Percentiles rank a stretch among this genome's conserved stretches.
Evolutionary conservation across 306 rosid genomes (phyloP).

Genomic region (Casuarina glauca): DNA sequence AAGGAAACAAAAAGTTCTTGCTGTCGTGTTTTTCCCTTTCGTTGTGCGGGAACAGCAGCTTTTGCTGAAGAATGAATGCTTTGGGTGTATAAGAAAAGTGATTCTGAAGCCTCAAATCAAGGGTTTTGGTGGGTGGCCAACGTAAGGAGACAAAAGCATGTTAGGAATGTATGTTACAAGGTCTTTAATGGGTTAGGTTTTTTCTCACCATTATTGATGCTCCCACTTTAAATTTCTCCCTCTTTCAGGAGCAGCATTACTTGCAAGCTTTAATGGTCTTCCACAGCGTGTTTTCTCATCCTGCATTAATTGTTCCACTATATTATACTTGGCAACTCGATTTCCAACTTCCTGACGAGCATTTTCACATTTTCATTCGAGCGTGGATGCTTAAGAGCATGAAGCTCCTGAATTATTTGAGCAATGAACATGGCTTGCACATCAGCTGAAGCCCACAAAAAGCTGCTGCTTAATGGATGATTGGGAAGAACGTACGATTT

Average conservation of each 20-base stretch:
- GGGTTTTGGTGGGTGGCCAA: constrained; percentile 25
- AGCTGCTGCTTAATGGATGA: no score
- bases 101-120: constrained; percentile 15
- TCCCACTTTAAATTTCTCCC: neutral
- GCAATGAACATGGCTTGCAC: neutral
- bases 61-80: neutral
- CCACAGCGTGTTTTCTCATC: neutral
- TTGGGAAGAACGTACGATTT: neutral
- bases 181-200: constrained; percentile 30
- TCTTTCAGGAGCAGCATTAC: constrained; percentile 14
- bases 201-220: constrained; percentile 14
- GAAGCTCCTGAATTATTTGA: neutral
- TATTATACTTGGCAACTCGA: neutral
- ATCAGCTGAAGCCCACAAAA: neutral
- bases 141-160: constrained; percentile 14
- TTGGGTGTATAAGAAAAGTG: constrained; percentile 1
- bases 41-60: neutral
- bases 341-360: no score
- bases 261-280: constrained; percentile 2
- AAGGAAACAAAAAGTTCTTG: no score
- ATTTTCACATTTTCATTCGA: no score
- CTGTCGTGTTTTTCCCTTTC: neutral
- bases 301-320: constrained; percentile 5
- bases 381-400: no score
- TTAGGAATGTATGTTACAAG: constrained; percentile 23